Base-by-base conservation (phyloP, 805 yeast genomes). In the Saccharomycopsis sp. region DNA sequence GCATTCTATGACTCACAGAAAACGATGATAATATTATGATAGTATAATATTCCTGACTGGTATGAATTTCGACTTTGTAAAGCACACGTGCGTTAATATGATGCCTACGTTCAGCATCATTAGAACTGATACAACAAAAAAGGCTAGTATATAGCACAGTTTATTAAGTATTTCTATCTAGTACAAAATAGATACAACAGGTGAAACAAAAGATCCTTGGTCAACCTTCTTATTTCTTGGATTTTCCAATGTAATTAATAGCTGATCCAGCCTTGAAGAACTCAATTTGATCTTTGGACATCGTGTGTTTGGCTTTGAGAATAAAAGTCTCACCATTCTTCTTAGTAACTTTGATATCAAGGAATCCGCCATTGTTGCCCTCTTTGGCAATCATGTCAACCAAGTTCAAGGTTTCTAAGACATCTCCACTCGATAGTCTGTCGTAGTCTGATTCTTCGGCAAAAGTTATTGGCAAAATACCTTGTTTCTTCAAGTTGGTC, bases 191-290 rank as follows among this genome's bases (percentile, higher is more conserved):
- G 9, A 44, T 41, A 7, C 24, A 24, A 37, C 2, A 20, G n/a
- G 34, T n/a, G n/a, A n/a, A n/a, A n/a, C n/a, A n/a, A n/a, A n/a
- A n/a, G n/a, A n/a, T n/a, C n/a, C n/a, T n/a, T n/a, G n/a, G n/a
- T n/a, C n/a, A n/a, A n/a, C n/a, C n/a, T n/a, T n/a, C n/a, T 37
- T 37, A 37, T 37, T 37, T 37, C n/a, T 44, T 44, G 48, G 21
- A 12, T 44, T 44, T 12, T 16, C 95, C 92, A 69, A 94, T 94
- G 74, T 82, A 83, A 73, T 94, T 94, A 69, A 94, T 91, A 34
- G 99, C 99, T 57, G 96, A 88, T 56, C 99, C 99, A 44, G 97
- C 97, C 72, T 85, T 91, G 83, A 94, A 94, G 75, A 92, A 94
- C 63, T 88, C 95, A 56, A 94, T 78, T 78, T 94, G 99, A 73